Percentiles rank a stretch among this genome's conserved stretches.
phyloP scores from a whole-genome alignment of 352 stramenopile species.

The Phytophthora constricta region DNA sequence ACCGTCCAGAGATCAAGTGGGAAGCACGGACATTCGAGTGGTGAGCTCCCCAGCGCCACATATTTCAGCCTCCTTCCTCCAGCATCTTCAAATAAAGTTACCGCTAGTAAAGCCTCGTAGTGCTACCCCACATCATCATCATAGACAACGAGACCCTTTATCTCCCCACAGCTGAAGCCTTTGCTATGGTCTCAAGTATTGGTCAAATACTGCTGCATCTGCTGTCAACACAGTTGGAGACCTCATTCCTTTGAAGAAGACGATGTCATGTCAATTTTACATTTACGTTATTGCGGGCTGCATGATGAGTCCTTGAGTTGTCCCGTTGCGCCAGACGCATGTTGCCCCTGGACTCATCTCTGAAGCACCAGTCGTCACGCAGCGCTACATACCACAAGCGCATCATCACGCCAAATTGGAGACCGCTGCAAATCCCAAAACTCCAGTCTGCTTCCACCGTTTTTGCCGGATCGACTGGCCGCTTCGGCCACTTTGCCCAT shows the following conservation, averaged over 20 bases:
- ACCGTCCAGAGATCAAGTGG: constrained; percentile 24
- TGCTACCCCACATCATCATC: background rate
- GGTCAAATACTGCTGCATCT: no score
- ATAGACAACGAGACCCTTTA: constrained; percentile 4
- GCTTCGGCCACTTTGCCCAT: no score
- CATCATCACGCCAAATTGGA: constrained; percentile 17
- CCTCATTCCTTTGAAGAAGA: no score
- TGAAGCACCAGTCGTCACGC: constrained; percentile 12
- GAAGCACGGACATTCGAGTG: constrained; percentile 39
- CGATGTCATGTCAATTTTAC: background rate
- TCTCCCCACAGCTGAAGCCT: no score
- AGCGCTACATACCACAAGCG: constrained; percentile 13
- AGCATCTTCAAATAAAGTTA: constrained; percentile 19
- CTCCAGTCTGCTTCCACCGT: constrained; percentile 1
- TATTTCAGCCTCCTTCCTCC: background rate
- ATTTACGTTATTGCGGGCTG: background rate
- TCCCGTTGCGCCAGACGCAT: background rate
- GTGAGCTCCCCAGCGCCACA: constrained; percentile 27
- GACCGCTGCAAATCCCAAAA: constrained; percentile 13
- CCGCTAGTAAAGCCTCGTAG: constrained; percentile 15
- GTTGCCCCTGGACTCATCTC: constrained; percentile 27
- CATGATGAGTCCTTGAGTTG: background rate
- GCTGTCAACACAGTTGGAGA: no score
- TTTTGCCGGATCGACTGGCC: constrained; percentile 3
- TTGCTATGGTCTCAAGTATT: no score